Evolutionary conservation across 805 yeast genomes (phyloP).

Genomic region (Wickerhamiella alocasiicola): DNA sequence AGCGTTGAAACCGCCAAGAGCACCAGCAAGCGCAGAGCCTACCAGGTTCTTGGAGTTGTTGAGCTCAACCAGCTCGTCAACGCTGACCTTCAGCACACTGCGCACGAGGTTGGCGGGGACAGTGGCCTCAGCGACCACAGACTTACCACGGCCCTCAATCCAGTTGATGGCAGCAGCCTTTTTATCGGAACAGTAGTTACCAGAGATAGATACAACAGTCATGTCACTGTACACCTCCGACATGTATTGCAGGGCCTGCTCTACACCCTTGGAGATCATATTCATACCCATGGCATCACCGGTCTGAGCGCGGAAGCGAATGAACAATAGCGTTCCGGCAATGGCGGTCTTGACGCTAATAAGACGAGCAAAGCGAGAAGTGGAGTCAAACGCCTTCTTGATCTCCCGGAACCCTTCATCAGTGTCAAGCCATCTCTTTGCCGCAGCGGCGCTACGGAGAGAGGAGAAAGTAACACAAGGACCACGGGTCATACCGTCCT

Average conservation of each 20-base stretch:
- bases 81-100: conserved; percentile 80
- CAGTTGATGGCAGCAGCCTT: conserved; percentile 97
- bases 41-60: conserved; percentile 80
- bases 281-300: conserved; percentile 99
- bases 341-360: conserved; percentile 84
- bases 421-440: conserved; percentile 90
- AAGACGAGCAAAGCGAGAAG: conserved; percentile 93
- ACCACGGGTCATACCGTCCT: conserved; percentile 99
- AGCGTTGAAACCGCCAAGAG: conserved; percentile 96
- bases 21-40: conserved; percentile 98
- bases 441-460: conserved; percentile 79
- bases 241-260: conserved; percentile 72
- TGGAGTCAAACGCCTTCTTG: conserved; percentile 86
- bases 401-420: conserved; percentile 78
- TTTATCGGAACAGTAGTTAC: conserved; percentile 95
- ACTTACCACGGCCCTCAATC: conserved; percentile 99
- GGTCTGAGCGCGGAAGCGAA: conserved; percentile 94
- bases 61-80: conserved; percentile 80
- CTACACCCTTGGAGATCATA: conserved; percentile 98
- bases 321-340: conserved; percentile 81
- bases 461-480: conserved; percentile 89
- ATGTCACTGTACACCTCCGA: conserved; percentile 82
- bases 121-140: conserved; percentile 91
- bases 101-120: conserved; percentile 72
- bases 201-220: conserved; percentile 85